These are phyloP conservation scores for Wallacemonas sp. DNA, from an alignment of 208 protist genomes.

Conservation along the genomic window DNA sequence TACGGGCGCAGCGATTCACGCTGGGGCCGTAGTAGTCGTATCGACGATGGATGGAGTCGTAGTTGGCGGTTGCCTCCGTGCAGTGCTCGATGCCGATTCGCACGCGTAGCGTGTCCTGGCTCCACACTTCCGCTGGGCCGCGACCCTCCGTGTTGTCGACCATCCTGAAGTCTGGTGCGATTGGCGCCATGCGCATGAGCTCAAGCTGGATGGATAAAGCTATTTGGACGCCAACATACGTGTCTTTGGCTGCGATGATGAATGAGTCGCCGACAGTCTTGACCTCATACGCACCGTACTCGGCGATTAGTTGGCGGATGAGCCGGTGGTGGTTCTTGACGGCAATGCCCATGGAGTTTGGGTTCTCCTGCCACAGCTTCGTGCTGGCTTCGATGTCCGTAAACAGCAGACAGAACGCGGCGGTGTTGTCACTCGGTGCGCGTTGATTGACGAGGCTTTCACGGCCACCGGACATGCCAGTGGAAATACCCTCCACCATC, in stretches of 20 bases:
- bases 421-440: constrained; percentile 29
- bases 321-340: constrained; percentile 70
- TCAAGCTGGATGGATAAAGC: constrained; percentile 72
- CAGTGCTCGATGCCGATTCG: constrained; percentile 78
- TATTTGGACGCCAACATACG: constrained; percentile 63
- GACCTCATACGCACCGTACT: constrained; percentile 77
- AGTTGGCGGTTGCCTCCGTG: constrained; percentile 52
- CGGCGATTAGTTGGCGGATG: constrained; percentile 59
- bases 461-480: constrained; percentile 45
- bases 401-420: constrained; percentile 63
- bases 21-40: constrained; percentile 91
- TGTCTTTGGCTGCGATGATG: constrained; percentile 72
- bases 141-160: constrained; percentile 45
- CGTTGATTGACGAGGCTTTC: constrained; percentile 41
- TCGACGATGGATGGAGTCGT: constrained; percentile 57
- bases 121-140: constrained; percentile 37
- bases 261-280: constrained; percentile 85
- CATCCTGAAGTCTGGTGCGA: constrained; percentile 65
- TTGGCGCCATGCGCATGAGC: constrained; percentile 61
- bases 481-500: constrained; percentile 45
- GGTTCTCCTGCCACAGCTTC: constrained; percentile 68
- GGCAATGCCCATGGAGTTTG: constrained; percentile 52
- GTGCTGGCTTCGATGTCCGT: constrained; percentile 84
- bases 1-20: constrained; percentile 83
- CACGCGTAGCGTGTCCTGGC: constrained; percentile 47